Evolutionary conservation across 805 yeast genomes (phyloP), one percentile per base, ranked within the genome.

Genomic region (Blastobotrys terrestris): DNA sequence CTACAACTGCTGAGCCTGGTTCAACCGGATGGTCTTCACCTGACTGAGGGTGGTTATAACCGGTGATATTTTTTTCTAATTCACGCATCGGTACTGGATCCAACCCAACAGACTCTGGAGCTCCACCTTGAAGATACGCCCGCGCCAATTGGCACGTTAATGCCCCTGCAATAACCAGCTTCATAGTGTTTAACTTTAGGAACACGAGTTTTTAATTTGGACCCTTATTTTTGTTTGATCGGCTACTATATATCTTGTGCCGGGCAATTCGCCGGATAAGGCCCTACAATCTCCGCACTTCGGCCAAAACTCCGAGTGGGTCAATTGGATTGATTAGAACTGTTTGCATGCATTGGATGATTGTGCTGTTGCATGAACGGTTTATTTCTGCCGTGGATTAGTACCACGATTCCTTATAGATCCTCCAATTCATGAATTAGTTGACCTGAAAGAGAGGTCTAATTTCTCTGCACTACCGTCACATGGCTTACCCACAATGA

Each of bases 401-500:
- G n/a, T n/a, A n/a, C n/a, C n/a, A n/a, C n/a, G n/a, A n/a, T n/a
- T n/a, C n/a, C n/a, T n/a, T n/a, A n/a, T n/a, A n/a, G n/a, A n/a
- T n/a, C n/a, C n/a, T n/a, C n/a, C n/a, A n/a, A 39, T 39, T 5
- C 14, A 39, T 39, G 41, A 3, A 14, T 39, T 39, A 3, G 16
- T 39, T 11, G 14, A 39, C 15, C 16, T 16, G 18, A 53, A 53
- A 14, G 44, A n/a, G n/a, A 53, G 40, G 21, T 14, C 44, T 14
- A 49, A 16, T 3, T 22, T 3, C 13, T 16, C 18, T 18, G 20
- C 16, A 3, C 45, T 39, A 2, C 50, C 53, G 6, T 54, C 55
- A 20, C 40, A 50, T 1, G 66, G 66, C 5, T 63, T 48, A 3
- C 66, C 66, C 13, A 60, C 56, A 14, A 44, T 45, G 1, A 63